Conservation (phyloP, 352 stramenopile genomes). For the Phytophthora litchii region DNA sequence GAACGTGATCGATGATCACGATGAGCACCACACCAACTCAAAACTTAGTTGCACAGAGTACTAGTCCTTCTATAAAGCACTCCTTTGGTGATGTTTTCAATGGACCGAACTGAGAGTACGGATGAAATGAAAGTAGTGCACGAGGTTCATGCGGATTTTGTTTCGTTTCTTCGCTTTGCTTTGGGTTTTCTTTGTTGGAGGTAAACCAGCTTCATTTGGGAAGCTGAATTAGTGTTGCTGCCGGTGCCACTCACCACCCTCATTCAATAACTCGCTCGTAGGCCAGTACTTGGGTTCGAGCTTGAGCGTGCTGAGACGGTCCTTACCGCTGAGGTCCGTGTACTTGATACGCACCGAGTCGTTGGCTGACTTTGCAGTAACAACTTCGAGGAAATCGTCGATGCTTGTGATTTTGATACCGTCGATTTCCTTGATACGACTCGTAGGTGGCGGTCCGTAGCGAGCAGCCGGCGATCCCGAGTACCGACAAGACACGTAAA, state of each 20-base stretch:
- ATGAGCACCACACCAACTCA: too few relatives aligned
- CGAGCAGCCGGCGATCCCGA: conserved; percentile 88
- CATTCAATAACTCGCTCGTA: conserved; percentile 84
- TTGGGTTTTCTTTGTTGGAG: neutral
- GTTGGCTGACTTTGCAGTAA: conserved; percentile 57
- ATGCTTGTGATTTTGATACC: conserved; percentile 86
- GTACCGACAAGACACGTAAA: conserved; percentile 90
- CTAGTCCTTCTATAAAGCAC: too few relatives aligned
- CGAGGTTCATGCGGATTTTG: neutral
- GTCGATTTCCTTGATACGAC: conserved; percentile 92
- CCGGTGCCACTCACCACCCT: conserved; percentile 80
- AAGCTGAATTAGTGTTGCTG: conserved; percentile 44
- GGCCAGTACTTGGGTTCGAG: conserved; percentile 91
- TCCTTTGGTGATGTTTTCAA: too few relatives aligned
- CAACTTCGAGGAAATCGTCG: conserved; percentile 88
- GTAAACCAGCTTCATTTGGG: neutral
- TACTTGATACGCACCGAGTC: conserved; percentile 91
- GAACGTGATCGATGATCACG: too few relatives aligned
- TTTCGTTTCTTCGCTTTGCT: neutral
- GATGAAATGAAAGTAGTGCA: too few relatives aligned
- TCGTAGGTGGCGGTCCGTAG: conserved; percentile 87
- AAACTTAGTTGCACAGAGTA: too few relatives aligned
- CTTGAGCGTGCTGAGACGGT: conserved; percentile 88
- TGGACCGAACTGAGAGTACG: too few relatives aligned
- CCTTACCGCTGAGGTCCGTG: conserved; percentile 87